Conservation (phyloP, 345 rosid species). For the Hevea brasiliensis region DNA sequence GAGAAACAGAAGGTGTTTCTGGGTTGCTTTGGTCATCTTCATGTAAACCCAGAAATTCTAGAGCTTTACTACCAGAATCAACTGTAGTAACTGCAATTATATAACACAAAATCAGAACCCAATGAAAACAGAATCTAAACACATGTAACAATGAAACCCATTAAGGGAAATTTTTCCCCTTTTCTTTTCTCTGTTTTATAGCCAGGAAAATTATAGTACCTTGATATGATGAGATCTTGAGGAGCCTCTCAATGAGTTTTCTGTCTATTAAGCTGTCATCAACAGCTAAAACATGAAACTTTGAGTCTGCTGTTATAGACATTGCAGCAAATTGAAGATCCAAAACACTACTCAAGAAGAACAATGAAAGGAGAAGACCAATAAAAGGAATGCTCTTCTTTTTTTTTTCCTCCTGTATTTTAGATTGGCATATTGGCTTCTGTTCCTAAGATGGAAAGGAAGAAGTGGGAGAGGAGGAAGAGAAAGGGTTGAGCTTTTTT, state of each 20-base stretch:
- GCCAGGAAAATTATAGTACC: constrained; percentile 23
- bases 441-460: neutral
- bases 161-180: neutral
- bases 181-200: neutral
- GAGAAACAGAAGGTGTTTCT: constrained; percentile 28
- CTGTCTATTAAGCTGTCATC: constrained; percentile 52
- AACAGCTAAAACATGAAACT: constrained; percentile 51
- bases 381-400: neutral
- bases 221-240: constrained; percentile 51
- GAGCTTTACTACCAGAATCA: constrained; percentile 73
- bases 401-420: no score
- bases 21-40: constrained; percentile 35
- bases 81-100: constrained; percentile 59
- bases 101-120: constrained; percentile 7
- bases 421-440: no score
- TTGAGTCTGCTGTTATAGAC: constrained; percentile 51
- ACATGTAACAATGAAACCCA: neutral
- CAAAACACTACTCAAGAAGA: neutral
- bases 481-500: neutral
- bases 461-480: neutral
- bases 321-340: constrained; percentile 35
- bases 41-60: constrained; percentile 61
- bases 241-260: constrained; percentile 49
- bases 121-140: neutral
- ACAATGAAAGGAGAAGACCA: neutral